Evolutionary conservation across 2,329 filamentous ascomycete species (phyloP), one percentile per base, ranked within the genome.

Genomic region (Colletotrichum plurivorum): DNA sequence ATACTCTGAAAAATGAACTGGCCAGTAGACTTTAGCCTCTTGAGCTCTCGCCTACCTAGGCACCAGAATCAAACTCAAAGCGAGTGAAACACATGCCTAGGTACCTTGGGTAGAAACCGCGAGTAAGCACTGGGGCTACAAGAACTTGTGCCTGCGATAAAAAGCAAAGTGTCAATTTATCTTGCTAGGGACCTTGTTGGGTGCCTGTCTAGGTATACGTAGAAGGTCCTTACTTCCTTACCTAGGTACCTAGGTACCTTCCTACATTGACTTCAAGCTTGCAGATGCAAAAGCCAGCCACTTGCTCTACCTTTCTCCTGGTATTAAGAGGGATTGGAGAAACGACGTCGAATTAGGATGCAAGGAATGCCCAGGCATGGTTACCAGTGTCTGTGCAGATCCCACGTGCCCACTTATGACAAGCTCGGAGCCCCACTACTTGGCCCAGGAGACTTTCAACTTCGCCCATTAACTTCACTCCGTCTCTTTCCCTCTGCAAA

Each of bases 311-410:
- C 39, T 25, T 25, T 5, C 22, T 25, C 22, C 22, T 25, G 22
- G 22, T 25, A 25, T 25, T 25, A 25, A 25, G 22, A 25, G 22
- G 18, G 46, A 36, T 36, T 20, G 27, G 46, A 54, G 59, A 54
- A 46, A 13, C 49, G 59, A 45, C 49, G 59, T 62, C 20, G 54
- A 62, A 62, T 45, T 62, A 62, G 54, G 59, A 45, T 22, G 49
- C 59, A 54, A 36, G 49, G 59, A 22, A 9, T 41, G 36, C 36
- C 57, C 57, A 51, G 46, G 57, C 36, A 18, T 20, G 10, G 57
- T 25, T 60, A 36, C 57, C 46, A 52, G 57, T 45, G n/a, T 49
- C 56, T 46, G 45, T 25, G 57, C 57, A 62, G 59, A 62, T 62
- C 59, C 57, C 59, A 62, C 59, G 59, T 62, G 59, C 59, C 51